Evolutionary conservation across 768 basidiomycete species (phyloP).

Genomic region (Lactarius pseudohatsudake): DNA sequence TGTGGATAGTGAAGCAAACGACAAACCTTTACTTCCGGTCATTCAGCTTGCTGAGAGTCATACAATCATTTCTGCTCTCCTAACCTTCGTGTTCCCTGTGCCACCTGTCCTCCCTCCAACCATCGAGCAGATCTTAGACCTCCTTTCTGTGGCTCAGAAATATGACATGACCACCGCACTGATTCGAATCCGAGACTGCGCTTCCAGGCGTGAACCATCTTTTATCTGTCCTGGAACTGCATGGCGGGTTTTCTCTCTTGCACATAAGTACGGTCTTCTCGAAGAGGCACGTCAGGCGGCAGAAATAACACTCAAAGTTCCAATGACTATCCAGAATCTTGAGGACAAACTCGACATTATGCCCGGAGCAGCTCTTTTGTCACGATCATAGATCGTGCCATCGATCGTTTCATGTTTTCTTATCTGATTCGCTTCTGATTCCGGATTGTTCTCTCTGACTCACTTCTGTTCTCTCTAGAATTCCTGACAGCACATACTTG

Average conservation of each 20-base stretch:
- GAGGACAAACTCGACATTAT: background rate
- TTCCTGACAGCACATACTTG: too few species aligned
- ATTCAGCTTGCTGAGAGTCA: background rate
- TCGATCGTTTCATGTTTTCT: too few species aligned
- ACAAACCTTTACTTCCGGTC: too few species aligned
- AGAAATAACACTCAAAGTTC: background rate
- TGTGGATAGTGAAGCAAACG: too few species aligned
- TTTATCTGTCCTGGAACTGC: background rate
- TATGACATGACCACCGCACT: slow-evolving; percentile 8
- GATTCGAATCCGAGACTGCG: background rate
- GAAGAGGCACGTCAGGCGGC: background rate
- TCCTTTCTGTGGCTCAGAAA: slow-evolving; percentile 13
- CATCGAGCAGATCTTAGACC: slow-evolving; percentile 1
- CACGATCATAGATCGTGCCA: too few species aligned
- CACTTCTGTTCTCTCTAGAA: too few species aligned
- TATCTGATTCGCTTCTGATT: too few species aligned
- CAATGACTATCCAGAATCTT: background rate
- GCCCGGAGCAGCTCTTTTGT: background rate
- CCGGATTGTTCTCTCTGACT: too few species aligned
- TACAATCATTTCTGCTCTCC: background rate
- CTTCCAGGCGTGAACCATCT: too few species aligned
- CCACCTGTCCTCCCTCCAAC: background rate
- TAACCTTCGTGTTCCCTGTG: slow-evolving; percentile 10
- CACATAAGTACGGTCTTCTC: background rate
- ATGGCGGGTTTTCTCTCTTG: background rate